phyloP scores from a whole-genome alignment of 192 early-diverging fungal genomes.

The Linnemannia exigua region DNA sequence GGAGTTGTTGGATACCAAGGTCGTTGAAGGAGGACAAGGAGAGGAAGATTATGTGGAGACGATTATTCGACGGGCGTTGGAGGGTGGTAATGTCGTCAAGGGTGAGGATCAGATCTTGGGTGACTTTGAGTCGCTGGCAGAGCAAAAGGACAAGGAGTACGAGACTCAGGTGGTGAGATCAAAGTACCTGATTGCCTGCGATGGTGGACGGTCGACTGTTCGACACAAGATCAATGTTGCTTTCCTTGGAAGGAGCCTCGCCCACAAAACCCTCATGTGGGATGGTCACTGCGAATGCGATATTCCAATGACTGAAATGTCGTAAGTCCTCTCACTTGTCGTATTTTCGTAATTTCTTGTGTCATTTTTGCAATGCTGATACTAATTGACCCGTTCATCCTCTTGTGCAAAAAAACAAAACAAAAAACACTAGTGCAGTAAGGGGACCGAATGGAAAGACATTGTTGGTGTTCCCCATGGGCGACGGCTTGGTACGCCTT shows the following conservation, averaged over 20 bases:
- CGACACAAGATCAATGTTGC: constrained; percentile 23
- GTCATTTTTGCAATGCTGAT: too few relatives aligned
- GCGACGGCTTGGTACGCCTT: constrained; percentile 20
- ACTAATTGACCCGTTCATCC: neutral
- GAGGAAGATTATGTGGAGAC: constrained; percentile 12
- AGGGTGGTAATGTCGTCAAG: neutral
- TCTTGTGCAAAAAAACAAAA: neutral
- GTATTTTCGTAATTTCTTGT: neutral
- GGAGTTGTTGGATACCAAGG: constrained; percentile 11
- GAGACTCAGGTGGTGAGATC: constrained; percentile 13
- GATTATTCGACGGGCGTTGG: constrained; percentile 7
- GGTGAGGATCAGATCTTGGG: neutral
- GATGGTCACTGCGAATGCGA: neutral
- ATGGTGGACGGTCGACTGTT: constrained; percentile 29
- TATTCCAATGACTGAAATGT: neutral
- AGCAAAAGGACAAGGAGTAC: constrained; percentile 29
- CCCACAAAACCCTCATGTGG: constrained; percentile 6
- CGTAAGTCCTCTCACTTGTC: constrained; percentile 2
- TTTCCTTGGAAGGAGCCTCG: constrained; percentile 17
- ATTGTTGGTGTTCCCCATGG: constrained; percentile 21
- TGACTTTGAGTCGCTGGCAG: neutral
- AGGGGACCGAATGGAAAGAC: constrained; percentile 6
- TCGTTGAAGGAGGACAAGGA: neutral
- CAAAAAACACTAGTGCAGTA: neutral
- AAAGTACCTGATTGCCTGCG: constrained; percentile 29